Percentiles rank a stretch among this genome's conserved stretches.
Conservation (phyloP, 2,329 filamentous ascomycete genomes). For the Epichloe coenophiala region DNA sequence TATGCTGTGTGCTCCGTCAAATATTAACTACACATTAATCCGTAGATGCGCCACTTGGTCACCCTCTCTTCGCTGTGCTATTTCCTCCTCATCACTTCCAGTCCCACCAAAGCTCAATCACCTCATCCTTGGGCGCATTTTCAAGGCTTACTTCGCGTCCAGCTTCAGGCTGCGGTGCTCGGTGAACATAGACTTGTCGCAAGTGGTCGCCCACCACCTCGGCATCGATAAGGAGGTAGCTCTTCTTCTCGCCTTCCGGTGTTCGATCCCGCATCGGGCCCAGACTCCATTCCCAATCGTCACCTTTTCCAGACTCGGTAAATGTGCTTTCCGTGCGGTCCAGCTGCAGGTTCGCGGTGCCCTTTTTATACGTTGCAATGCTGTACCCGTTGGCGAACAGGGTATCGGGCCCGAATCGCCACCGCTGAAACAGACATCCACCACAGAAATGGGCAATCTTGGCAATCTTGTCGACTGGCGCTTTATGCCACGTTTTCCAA, state of each 20-base stretch:
- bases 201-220: conserved; percentile 29
- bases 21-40: neutral
- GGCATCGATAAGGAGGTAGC: conserved; percentile 33
- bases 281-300: conserved; percentile 38
- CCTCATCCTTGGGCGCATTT: conserved; percentile 26
- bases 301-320: conserved; percentile 19
- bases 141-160: conserved; percentile 21
- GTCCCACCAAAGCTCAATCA: conserved; percentile 36
- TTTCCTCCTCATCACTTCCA: conserved; percentile 2
- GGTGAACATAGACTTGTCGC: conserved; percentile 41
- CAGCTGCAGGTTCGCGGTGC: conserved; percentile 26
- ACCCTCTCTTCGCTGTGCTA: neutral
- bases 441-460: conserved; percentile 31
- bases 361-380: conserved; percentile 32
- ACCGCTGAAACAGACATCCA: conserved; percentile 44
- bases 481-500: conserved; percentile 48
- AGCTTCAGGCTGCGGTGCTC: conserved; percentile 12
- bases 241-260: conserved; percentile 32
- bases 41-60: neutral
- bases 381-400: conserved; percentile 48
- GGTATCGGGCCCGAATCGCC: conserved; percentile 30
- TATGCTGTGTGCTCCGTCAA: neutral
- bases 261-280: conserved; percentile 33
- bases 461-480: conserved; percentile 18
- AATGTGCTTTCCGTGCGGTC: conserved; percentile 39